Conservation (phyloP, 768 basidiomycete species). For the Naganishia vishniacii region DNA sequence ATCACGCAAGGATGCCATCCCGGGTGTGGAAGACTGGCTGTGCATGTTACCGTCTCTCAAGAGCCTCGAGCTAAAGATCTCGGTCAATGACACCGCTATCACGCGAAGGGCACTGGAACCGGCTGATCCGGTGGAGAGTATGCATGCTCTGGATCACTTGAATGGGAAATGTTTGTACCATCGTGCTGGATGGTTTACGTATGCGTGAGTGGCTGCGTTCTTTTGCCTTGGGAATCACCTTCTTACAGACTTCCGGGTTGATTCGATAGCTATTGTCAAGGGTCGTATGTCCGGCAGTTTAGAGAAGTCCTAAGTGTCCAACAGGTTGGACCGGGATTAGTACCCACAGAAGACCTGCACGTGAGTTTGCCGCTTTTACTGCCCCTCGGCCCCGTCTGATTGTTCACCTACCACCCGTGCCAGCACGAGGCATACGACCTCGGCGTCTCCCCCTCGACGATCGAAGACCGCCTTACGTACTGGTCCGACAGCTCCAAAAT, state of each 20-base stretch:
- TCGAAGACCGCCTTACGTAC: slow-evolving; percentile 53
- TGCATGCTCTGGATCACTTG: slow-evolving; percentile 39
- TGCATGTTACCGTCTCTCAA: slow-evolving; percentile 40
- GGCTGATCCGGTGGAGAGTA: slow-evolving; percentile 37
- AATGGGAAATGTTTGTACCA: slow-evolving; percentile 42
- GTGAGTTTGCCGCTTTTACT: slow-evolving; percentile 52
- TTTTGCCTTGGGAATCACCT: background rate
- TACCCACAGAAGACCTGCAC: slow-evolving; percentile 78
- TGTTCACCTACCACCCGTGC: slow-evolving; percentile 28
- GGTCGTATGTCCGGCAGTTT: slow-evolving; percentile 91
- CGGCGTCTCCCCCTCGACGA: slow-evolving; percentile 37
- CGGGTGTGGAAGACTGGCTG: slow-evolving; percentile 33
- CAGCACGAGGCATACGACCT: slow-evolving; percentile 47
- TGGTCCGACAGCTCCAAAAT: slow-evolving; percentile 47
- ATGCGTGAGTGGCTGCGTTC: slow-evolving; percentile 18
- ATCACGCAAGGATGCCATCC: background rate
- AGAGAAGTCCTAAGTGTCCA: slow-evolving; percentile 68
- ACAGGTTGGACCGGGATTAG: slow-evolving; percentile 63
- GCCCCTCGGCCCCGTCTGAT: slow-evolving; percentile 21
- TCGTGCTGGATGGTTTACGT: slow-evolving; percentile 39
- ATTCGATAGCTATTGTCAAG: slow-evolving; percentile 60
- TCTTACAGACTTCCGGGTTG: background rate
- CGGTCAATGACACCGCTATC: background rate
- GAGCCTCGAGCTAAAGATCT: background rate
- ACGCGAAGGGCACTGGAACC: background rate